These are phyloP conservation scores for Sordariomycetes sp. DNA, from an alignment of 2,329 filamentous ascomycete species.

Conservation along the genomic window DNA sequence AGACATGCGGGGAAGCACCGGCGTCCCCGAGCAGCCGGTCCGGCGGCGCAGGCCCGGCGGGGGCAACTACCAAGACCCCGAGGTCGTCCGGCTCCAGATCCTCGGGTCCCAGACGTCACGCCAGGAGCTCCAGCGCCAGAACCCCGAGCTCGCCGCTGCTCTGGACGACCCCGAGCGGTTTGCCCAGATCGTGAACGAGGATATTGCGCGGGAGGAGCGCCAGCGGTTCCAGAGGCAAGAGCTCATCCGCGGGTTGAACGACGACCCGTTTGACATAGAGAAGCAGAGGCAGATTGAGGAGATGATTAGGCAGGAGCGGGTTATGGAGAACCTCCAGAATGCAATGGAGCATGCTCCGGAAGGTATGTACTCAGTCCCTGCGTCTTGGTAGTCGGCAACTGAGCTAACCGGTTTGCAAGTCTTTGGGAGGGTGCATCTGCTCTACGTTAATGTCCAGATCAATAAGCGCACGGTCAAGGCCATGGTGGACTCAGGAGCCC, in stretches of 20 bases:
- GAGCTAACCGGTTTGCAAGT: constrained; percentile 35
- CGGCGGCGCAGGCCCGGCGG: constrained; percentile 13
- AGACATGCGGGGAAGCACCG: constrained; percentile 37
- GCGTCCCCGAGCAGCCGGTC: constrained; percentile 16
- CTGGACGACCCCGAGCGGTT: constrained; percentile 68
- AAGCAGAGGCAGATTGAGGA: constrained; percentile 89
- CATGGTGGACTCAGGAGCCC: constrained; percentile 91
- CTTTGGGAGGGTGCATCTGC: constrained; percentile 88
- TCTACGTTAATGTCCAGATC: constrained; percentile 92
- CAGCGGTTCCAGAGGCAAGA: constrained; percentile 66
- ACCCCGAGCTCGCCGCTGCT: constrained; percentile 64
- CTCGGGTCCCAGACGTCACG: constrained; percentile 65
- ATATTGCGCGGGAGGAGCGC: constrained; percentile 57
- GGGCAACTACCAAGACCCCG: constrained; percentile 46
- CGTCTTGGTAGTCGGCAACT: too few relatives aligned
- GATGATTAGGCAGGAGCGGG: constrained; percentile 87
- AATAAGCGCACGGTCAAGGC: constrained; percentile 89
- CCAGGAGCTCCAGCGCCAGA: constrained; percentile 54
- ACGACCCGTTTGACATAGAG: constrained; percentile 88
- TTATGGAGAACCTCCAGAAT: constrained; percentile 91
- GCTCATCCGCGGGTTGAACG: constrained; percentile 74
- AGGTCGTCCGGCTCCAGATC: constrained; percentile 71
- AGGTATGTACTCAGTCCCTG: constrained; percentile 57
- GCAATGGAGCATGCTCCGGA: constrained; percentile 96
- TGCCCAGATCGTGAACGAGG: constrained; percentile 54